Percentiles rank a stretch among this genome's conserved stretches.
phyloP scores from a whole-genome alignment of 2,329 filamentous ascomycete genomes.

The Aspergillus fijiensis region DNA sequence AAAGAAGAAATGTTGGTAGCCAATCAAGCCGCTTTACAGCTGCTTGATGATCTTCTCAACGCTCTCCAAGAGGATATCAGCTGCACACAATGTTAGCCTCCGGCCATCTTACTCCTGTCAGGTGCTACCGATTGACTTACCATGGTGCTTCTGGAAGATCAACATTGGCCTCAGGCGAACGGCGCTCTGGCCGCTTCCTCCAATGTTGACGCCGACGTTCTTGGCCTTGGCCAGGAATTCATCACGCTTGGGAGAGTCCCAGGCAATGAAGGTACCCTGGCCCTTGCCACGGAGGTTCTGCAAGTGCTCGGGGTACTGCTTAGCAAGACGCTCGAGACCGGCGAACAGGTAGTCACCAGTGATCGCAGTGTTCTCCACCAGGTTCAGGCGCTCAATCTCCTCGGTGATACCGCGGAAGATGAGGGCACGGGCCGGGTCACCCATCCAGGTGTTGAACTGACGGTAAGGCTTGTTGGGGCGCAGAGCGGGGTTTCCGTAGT shows the following conservation, averaged over 20 bases:
- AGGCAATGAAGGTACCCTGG: conserved; percentile 89
- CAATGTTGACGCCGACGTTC: conserved; percentile 79
- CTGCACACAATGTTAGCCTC: conserved; percentile 28
- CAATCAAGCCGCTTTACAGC: conserved; percentile 26
- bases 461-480: conserved; percentile 90
- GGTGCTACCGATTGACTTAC: conserved; percentile 30
- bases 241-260: conserved; percentile 78
- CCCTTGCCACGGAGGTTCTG: conserved; percentile 82
- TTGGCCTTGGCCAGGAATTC: conserved; percentile 78
- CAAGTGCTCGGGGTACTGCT: conserved; percentile 74
- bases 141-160: conserved; percentile 88
- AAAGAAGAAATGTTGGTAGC: conserved; percentile 5
- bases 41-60: conserved; percentile 70
- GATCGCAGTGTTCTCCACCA: conserved; percentile 75
- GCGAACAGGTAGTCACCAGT: conserved; percentile 77
- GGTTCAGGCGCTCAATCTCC: conserved; percentile 71
- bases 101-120: not conserved
- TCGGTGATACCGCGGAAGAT: conserved; percentile 83
- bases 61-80: conserved; percentile 75
- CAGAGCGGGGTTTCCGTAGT: conserved; percentile 76
- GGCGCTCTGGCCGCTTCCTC: conserved; percentile 72
- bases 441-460: conserved; percentile 98
- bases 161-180: conserved; percentile 86
- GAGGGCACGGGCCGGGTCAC: conserved; percentile 79
- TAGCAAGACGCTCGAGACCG: conserved; percentile 65